phyloP scores from a whole-genome alignment of 2,329 filamentous ascomycete genomes.

The Fusarium beomiforme region DNA sequence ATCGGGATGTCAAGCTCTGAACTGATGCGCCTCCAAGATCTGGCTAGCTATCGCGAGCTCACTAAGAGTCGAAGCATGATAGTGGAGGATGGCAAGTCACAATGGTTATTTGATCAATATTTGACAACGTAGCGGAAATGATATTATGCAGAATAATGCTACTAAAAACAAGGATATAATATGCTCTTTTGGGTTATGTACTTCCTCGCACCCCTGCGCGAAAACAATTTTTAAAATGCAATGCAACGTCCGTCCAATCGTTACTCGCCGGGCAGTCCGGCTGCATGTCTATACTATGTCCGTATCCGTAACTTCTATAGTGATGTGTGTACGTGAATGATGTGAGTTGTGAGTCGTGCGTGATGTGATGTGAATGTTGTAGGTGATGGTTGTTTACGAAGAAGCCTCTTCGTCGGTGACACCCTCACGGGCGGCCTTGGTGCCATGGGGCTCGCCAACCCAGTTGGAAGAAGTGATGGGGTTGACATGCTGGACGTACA shows the following conservation, averaged over 20 bases:
- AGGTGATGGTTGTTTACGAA: slow-evolving; percentile 11
- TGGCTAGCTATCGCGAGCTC: neutral
- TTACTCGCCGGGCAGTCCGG: slow-evolving; percentile 25
- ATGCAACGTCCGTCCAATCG: slow-evolving; percentile 29
- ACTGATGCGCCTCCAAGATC: too few species aligned
- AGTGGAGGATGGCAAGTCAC: neutral
- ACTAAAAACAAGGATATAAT: slow-evolving; percentile 33
- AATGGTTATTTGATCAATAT: neutral
- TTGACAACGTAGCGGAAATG: slow-evolving; percentile 13
- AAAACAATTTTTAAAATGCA: slow-evolving; percentile 18
- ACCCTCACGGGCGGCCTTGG: slow-evolving; percentile 21
- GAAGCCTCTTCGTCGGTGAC: slow-evolving; percentile 34
- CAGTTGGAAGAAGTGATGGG: slow-evolving; percentile 56
- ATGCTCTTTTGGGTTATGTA: slow-evolving; percentile 27
- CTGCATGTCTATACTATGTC: slow-evolving; percentile 9
- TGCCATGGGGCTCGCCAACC: slow-evolving; percentile 15
- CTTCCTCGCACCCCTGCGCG: neutral
- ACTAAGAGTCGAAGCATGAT: neutral
- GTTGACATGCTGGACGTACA: slow-evolving; percentile 69
- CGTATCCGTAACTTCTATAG: slow-evolving; percentile 1
- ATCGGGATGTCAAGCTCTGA: too few species aligned
- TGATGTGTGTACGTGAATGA: neutral
- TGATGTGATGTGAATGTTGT: neutral
- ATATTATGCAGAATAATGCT: slow-evolving; percentile 25
- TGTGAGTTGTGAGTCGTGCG: neutral